A percentile compares a stretch with the other conserved stretches of the same genome.
These are phyloP conservation scores for Lablab purpureus DNA, from an alignment of 306 rosid genomes.

Conservation along the genomic window DNA sequence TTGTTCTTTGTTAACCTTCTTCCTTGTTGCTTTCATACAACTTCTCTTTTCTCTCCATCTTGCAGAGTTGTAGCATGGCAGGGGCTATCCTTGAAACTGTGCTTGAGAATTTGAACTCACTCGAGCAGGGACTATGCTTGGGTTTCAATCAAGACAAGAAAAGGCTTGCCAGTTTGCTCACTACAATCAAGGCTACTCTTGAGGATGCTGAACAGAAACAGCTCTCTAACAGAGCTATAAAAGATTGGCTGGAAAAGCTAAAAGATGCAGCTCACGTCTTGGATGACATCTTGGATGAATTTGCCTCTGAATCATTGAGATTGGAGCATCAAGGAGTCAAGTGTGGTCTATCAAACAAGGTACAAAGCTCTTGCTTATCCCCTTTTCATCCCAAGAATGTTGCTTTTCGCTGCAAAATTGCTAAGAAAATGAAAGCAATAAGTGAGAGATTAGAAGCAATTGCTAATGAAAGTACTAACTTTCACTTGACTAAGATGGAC, in stretches of 20 bases:
- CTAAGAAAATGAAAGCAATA: constrained; percentile 9
- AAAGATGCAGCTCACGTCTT: constrained; percentile 13
- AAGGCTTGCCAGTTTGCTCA: not conserved
- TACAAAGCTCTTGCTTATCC: constrained; percentile 18
- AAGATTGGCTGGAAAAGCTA: constrained; percentile 36
- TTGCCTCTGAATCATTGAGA: not conserved
- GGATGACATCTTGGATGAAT: constrained; percentile 50
- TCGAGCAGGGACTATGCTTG: not conserved
- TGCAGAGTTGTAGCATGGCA: not conserved
- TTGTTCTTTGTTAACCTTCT: too few species aligned
- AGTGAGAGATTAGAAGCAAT: constrained; percentile 16
- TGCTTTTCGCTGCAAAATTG: not conserved
- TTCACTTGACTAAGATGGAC: too few species aligned
- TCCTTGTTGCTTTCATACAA: not conserved
- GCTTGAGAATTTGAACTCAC: constrained; percentile 19
- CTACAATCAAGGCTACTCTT: constrained; percentile 28
- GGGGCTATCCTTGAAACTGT: not conserved
- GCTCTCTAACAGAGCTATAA: not conserved
- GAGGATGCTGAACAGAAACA: constrained; percentile 51
- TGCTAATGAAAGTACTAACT: not conserved
- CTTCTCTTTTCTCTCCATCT: not conserved
- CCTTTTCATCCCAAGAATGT: constrained; percentile 24
- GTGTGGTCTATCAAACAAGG: not conserved
- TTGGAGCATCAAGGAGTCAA: not conserved
- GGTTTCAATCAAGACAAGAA: constrained; percentile 3